Conservation (phyloP, 371 early-diverging fungal genomes). For the Vairimorpha ceranae region DNA sequence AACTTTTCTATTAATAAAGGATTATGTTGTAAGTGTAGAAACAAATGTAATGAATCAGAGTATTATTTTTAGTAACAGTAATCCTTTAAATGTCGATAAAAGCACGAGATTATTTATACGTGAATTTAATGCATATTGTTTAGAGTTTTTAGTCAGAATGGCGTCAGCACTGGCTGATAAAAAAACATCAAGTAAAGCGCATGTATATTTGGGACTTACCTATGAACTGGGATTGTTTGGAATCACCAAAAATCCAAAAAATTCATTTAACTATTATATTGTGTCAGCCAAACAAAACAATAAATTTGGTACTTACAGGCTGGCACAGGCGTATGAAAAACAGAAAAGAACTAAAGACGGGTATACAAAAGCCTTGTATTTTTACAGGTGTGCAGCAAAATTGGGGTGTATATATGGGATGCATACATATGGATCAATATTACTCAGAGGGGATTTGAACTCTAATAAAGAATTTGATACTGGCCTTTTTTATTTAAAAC, state of each 20-base stretch:
- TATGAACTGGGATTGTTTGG: constrained; percentile 53
- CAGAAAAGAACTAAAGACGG: constrained; percentile 42
- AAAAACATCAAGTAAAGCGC: constrained; percentile 59
- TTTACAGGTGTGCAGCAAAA: constrained; percentile 63
- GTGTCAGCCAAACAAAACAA: constrained; percentile 57
- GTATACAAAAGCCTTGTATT: constrained; percentile 55
- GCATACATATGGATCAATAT: constrained; percentile 61
- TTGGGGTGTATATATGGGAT: constrained; percentile 60
- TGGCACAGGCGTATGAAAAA: constrained; percentile 62
- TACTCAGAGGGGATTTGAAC: constrained; percentile 47
- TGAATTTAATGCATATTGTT: constrained; percentile 37
- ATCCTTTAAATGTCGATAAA: constrained; percentile 9
- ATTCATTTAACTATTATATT: constrained; percentile 58
- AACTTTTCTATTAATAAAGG: constrained; percentile 36
- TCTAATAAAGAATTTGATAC: constrained; percentile 47
- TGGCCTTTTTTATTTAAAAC: constrained; percentile 60
- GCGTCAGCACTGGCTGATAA: constrained; percentile 57
- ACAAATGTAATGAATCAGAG: constrained; percentile 16
- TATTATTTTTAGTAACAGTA: constrained; percentile 3
- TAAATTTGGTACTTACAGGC: constrained; percentile 59
- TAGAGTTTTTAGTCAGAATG: constrained; percentile 18
- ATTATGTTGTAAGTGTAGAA: constrained; percentile 42
- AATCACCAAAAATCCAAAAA: constrained; percentile 23
- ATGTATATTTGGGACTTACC: constrained; percentile 40
- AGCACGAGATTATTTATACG: constrained; percentile 3